Conservation (phyloP, 495 filamentous ascomycete genomes). For the Annulohypoxylon bovei region DNA sequence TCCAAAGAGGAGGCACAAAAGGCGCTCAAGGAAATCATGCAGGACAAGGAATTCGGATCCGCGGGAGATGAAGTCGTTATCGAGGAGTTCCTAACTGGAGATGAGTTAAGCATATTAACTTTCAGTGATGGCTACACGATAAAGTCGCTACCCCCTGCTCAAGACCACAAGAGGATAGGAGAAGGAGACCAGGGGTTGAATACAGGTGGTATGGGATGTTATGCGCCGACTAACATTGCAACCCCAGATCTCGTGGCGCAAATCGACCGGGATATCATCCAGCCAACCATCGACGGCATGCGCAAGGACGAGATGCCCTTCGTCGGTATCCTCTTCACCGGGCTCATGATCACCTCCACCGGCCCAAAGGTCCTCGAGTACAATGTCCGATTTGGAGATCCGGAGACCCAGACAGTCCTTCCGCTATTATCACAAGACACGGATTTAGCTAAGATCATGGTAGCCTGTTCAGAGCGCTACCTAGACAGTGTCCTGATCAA, state of each 20-base stretch:
- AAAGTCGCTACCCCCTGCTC: slow-evolving; percentile 85
- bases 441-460: slow-evolving; percentile 90
- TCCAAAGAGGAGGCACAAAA: slow-evolving; percentile 82
- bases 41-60: slow-evolving; percentile 83
- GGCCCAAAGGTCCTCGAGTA: slow-evolving; percentile 95
- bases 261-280: slow-evolving; percentile 82
- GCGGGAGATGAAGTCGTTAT: slow-evolving; percentile 95
- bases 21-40: slow-evolving; percentile 89
- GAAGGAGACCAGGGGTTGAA: slow-evolving; percentile 94
- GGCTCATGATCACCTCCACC: slow-evolving; percentile 90
- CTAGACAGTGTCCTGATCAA: slow-evolving; percentile 76
- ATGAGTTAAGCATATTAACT: slow-evolving; percentile 89
- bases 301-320: slow-evolving; percentile 81
- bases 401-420: slow-evolving; percentile 92
- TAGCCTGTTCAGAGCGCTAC: slow-evolving; percentile 79
- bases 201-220: slow-evolving; percentile 98
- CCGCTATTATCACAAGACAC: slow-evolving; percentile 81
- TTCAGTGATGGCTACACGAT: slow-evolving; percentile 93
- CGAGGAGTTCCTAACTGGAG: slow-evolving; percentile 91
- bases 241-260: slow-evolving; percentile 76
- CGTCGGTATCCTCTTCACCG: slow-evolving; percentile 89
- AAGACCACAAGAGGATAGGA: slow-evolving; percentile 94
- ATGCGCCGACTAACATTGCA: slow-evolving; percentile 88
- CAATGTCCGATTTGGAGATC: slow-evolving; percentile 96
- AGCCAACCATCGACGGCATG: slow-evolving; percentile 93